phyloP scores from a whole-genome alignment of 441 rosid genomes.

The Croton laevigatus region DNA sequence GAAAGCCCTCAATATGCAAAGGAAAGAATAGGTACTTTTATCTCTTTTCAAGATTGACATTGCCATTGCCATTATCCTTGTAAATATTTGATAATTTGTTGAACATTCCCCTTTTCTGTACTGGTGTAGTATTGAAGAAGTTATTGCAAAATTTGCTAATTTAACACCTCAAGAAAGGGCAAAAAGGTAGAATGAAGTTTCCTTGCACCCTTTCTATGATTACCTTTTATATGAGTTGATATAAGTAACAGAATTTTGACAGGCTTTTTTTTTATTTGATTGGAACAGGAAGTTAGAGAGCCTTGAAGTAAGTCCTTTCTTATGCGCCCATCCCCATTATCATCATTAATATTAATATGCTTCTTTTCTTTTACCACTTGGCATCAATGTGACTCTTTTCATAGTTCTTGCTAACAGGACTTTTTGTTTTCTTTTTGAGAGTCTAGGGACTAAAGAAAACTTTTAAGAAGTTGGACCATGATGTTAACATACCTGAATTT shows the following conservation, averaged over 20 bases:
- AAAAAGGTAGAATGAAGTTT: constrained; percentile 45
- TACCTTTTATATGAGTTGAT: constrained; percentile 10
- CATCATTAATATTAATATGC: background rate
- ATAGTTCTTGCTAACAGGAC: constrained; percentile 12
- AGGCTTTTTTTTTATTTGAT: constrained; percentile 23
- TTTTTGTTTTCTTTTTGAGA: constrained; percentile 38
- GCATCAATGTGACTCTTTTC: background rate
- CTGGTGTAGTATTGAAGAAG: constrained; percentile 58
- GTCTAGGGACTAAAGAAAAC: constrained; percentile 75
- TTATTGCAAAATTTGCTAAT: constrained; percentile 65
- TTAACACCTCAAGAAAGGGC: constrained; percentile 77
- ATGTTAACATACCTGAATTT: constrained; percentile 71
- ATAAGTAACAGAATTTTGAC: constrained; percentile 9
- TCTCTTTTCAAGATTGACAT: background rate
- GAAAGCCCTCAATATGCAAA: constrained; percentile 62
- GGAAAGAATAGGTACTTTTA: constrained; percentile 56
- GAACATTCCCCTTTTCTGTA: constrained; percentile 1
- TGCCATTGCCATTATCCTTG: background rate
- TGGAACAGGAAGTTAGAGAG: constrained; percentile 75
- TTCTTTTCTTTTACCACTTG: background rate
- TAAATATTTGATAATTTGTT: background rate
- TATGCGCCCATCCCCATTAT: constrained; percentile 12
- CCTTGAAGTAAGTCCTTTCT: constrained; percentile 65
- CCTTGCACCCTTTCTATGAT: background rate
- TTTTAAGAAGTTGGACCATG: constrained; percentile 75